Base-by-base conservation (phyloP, 495 filamentous ascomycete species). In the Podospora comata region DNA sequence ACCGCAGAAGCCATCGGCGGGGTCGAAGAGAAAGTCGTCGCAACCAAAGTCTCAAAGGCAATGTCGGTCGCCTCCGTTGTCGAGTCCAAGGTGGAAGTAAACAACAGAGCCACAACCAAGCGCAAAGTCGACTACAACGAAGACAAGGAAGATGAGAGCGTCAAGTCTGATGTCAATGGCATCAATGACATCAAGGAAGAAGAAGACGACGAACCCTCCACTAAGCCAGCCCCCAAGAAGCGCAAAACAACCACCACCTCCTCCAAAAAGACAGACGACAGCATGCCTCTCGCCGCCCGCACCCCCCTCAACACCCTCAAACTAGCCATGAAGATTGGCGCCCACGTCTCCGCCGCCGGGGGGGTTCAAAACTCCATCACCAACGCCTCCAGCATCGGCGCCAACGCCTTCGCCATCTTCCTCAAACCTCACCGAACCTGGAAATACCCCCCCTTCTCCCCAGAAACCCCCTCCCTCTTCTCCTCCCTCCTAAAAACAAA, bases 391-490 rank as follows among this genome's bases (percentile, higher is more conserved):
- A 83, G 93, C 26, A 93, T 97, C 68, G 93, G 94, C 65, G 93
- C 89, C 26, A 99, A 99, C 74, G 87, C 93, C 23, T 95, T 97
- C 70, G 95, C 95, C 16, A 79, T 98, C 23, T 99, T 99, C 79
- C 85, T 98, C 66, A 98, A 98, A 75, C 95, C 91, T 0, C 96
- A 98, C 76, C 87, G 92, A 55, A 97, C 96, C 81, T 99, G 95
- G 95, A 81, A 84, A n/a, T 94, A 90, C 71, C 93, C 94, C 1
- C 85, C 90, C 13, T 81, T 98, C 2, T 83, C 89, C 34, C 78
- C 87, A 65, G 88, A 92, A 19, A 85, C 89, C 48, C 77, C 82
- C 60, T 83, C 88, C 39, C 82, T 86, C 19, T 99, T 97, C 81
- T 83, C 81, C 65, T 79, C 82, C 28, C 79, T 87, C 32, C 92